Conservation (phyloP, 306 rosid species). For the Quercus robur region DNA sequence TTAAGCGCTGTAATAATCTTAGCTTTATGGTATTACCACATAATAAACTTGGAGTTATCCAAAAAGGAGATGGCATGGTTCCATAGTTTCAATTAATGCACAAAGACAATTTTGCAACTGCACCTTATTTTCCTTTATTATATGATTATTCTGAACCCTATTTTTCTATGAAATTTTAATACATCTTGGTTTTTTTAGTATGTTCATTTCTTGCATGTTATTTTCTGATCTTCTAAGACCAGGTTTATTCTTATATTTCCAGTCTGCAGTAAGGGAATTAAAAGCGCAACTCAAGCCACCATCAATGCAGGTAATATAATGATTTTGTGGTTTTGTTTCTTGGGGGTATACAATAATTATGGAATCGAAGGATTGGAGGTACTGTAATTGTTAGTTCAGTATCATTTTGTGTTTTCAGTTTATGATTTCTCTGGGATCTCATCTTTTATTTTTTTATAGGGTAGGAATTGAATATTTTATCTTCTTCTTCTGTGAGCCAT, state of each 20-base stretch:
- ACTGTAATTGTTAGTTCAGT: not conserved
- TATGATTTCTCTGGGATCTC: not conserved
- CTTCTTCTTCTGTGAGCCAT: not conserved
- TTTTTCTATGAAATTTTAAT: not conserved
- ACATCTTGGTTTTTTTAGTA: slow-evolving; percentile 2
- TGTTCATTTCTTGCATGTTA: slow-evolving; percentile 4
- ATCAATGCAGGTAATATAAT: slow-evolving; percentile 76
- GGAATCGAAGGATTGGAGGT: not conserved
- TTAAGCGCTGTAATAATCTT: not conserved
- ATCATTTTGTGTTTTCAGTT: not conserved
- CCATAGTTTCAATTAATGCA: not conserved
- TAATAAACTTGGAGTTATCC: not conserved
- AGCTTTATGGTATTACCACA: not conserved
- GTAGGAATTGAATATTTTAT: not conserved
- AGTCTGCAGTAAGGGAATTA: slow-evolving; percentile 89
- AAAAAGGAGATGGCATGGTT: not conserved
- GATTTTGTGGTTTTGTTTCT: slow-evolving; percentile 3
- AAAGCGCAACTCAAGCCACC: slow-evolving; percentile 89
- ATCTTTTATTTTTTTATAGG: not conserved
- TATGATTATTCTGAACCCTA: slow-evolving; percentile 1
- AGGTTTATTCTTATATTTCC: slow-evolving; percentile 25
- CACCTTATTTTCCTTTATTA: slow-evolving; percentile 8
- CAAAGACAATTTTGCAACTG: slow-evolving; percentile 4
- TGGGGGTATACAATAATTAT: not conserved
- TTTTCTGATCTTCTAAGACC: slow-evolving; percentile 1